Evolutionary conservation across 345 rosid species (phyloP).

Genomic region (Kernera saxatilis): DNA sequence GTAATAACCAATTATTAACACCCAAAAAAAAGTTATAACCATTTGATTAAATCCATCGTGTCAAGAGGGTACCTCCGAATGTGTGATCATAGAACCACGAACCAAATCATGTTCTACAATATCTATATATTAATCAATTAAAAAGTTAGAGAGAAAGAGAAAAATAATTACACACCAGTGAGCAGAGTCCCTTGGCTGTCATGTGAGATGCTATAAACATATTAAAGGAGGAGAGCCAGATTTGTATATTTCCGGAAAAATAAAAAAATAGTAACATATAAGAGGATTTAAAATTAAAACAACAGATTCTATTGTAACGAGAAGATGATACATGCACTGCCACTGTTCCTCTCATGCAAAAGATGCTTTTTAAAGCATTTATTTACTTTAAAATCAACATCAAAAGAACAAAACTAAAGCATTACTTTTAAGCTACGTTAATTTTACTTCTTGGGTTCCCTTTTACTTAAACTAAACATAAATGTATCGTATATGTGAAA

Average conservation of each 20-base stretch:
- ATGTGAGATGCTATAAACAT: constrained; percentile 25
- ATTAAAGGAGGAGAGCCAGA: constrained; percentile 3
- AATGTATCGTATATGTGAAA: constrained; percentile 24
- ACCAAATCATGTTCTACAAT: constrained; percentile 31
- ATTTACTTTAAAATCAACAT: constrained; percentile 2
- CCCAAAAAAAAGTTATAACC: not conserved
- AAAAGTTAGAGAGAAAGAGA: constrained; percentile 13
- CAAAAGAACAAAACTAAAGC: constrained; percentile 19
- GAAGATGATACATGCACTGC: constrained; percentile 34
- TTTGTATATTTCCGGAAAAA: not conserved
- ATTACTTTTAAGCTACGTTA: constrained; percentile 31
- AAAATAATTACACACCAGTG: constrained; percentile 23
- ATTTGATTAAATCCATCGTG: constrained; percentile 20
- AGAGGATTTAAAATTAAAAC: constrained; percentile 7
- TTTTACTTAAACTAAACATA: constrained; percentile 16
- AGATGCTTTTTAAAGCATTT: constrained; percentile 21
- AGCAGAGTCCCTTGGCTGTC: constrained; percentile 30
- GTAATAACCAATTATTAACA: constrained; percentile 17
- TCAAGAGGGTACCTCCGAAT: constrained; percentile 26
- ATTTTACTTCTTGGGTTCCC: constrained; percentile 13
- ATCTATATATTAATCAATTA: not conserved
- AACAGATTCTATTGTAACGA: constrained; percentile 31
- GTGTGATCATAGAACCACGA: constrained; percentile 33
- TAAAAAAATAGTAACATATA: not conserved
- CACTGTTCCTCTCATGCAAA: constrained; percentile 34